phyloP scores from a whole-genome alignment of 148 eudicot genomes.

The Agrostemma githago region DNA sequence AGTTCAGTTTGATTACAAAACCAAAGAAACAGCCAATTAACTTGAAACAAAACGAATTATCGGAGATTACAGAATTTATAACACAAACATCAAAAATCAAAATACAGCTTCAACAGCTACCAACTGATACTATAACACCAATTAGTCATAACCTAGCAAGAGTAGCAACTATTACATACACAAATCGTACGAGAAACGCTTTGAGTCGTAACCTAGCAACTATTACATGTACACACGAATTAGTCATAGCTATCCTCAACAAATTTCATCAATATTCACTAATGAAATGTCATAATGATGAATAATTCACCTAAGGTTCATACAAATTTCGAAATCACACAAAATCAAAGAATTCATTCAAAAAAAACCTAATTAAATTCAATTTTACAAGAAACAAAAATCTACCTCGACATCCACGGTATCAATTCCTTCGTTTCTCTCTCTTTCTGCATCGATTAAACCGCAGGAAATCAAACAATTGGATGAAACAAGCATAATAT shows the following conservation, averaged over 20 bases:
- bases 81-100: background rate
- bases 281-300: background rate
- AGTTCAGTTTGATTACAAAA: background rate
- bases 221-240: background rate
- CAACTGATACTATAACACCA: background rate
- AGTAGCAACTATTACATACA: background rate
- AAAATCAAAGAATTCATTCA: background rate
- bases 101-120: background rate
- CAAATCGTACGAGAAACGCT: background rate
- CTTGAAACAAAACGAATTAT: background rate
- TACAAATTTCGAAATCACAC: background rate
- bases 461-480: background rate
- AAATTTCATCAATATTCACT: background rate
- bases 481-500: background rate
- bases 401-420: constrained; percentile 42
- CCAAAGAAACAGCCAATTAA: background rate
- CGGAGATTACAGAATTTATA: background rate
- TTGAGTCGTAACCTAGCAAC: background rate
- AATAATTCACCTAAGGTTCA: background rate
- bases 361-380: background rate
- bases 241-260: background rate
- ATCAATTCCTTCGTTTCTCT: constrained; percentile 49
- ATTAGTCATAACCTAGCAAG: background rate
- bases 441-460: constrained; percentile 42
- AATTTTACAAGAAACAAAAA: background rate